A percentile compares a stretch with the other conserved stretches of the same genome.
These are phyloP conservation scores for Rutidosis leptorrhynchoides DNA, from an alignment of 129 eudicot genomes.

Conservation along the genomic window DNA sequence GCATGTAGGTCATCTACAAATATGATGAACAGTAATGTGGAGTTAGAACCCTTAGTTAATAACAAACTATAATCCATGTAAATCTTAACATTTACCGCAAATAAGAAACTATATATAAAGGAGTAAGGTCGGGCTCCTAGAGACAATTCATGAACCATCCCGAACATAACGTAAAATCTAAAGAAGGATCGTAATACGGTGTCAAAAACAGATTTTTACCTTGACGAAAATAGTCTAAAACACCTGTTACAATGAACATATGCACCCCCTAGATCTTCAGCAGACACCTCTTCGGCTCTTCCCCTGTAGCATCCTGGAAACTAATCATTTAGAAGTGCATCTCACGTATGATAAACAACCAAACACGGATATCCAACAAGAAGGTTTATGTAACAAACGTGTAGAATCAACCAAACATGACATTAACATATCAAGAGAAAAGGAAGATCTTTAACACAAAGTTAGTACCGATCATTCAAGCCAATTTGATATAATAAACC, in stretches of 20 bases:
- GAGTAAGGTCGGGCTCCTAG: too few species aligned
- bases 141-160: too few species aligned
- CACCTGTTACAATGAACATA: constrained; percentile 93
- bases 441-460: constrained; percentile 13
- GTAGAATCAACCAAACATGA: constrained; percentile 23
- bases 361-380: constrained; percentile 14
- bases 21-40: constrained; percentile 14
- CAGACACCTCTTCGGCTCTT: constrained; percentile 87
- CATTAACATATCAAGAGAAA: constrained; percentile 16
- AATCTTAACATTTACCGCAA: not conserved
- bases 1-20: constrained; percentile 90
- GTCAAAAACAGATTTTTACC: constrained; percentile 46
- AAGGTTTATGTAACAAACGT: constrained; percentile 11
- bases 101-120: not conserved
- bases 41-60: not conserved
- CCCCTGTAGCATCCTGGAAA: constrained; percentile 96
- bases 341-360: not conserved
- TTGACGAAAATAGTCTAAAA: constrained; percentile 86
- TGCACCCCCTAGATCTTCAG: constrained; percentile 99
- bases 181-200: too few species aligned
- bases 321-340: constrained; percentile 25
- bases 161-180: too few species aligned
- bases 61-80: not conserved
- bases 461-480: constrained; percentile 3
- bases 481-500: constrained; percentile 13